Evolutionary conservation across 805 yeast species (phyloP), one percentile per base, ranked within the genome.

Genomic region (Cyberlindnera suaveolens): DNA sequence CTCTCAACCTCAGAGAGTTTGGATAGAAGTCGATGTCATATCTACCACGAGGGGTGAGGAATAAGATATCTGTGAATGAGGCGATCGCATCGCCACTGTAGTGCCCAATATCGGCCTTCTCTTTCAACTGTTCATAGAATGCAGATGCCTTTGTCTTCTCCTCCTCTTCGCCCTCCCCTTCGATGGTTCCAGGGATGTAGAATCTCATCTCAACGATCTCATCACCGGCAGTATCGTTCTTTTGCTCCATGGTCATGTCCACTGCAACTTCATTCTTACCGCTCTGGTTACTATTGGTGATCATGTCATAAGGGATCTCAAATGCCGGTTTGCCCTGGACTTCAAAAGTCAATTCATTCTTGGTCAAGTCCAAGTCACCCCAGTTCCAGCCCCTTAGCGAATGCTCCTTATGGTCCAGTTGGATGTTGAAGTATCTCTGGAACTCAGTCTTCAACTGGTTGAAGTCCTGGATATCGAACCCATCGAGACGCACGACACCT

Each of bases 361-460:
- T 78, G 17, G 95, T 96, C 60, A 93, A 77, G 61, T 90, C 96
- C 14, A 91, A 74, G 50, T 83, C 80, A 42, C 99, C 99, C 99
- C 99, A 93, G 65, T 93, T 93, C 99, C 99, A 93, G 29, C 99
- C 99, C 67, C 96, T 78, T 51, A 93, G 69, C 5, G 96, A 85
- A 65, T 93, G 99, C 56, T 91, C 98, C 56, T 74, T 79, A 49
- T 76, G 82, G 54, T 93, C 98, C 45, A 93, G 72, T 43, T 77
- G 76, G 35, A 86, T 69, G 43, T 71, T 72, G 64, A 89, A 87
- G 57, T 84, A 77, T 52, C 89, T 72, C 58, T 85, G 89, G 52
- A 93, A 71, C 52, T 90, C 95, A 58, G 77, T 84, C 63, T 90
- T 91, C 57, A 93, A 69, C 47, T 83, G 73, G 46, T 80, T 78